A percentile compares a stretch with the other conserved stretches of the same genome.
Conservation (phyloP, 2,329 filamentous ascomycete species). For the Alternaria solani region DNA sequence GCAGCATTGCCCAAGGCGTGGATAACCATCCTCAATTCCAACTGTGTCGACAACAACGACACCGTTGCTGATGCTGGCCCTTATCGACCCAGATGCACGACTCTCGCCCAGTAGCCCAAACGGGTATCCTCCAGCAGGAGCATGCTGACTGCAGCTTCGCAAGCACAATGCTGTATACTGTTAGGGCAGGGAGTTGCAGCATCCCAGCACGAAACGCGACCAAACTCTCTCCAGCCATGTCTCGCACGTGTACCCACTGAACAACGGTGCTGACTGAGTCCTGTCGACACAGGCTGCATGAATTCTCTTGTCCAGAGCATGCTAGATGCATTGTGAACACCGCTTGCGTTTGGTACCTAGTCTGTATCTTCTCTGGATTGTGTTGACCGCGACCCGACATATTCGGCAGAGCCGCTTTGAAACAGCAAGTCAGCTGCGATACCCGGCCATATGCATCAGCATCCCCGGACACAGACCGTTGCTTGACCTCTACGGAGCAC, state of each 20-base stretch:
- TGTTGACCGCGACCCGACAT: background rate
- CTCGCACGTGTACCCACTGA: background rate
- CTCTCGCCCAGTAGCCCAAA: background rate
- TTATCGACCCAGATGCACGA: background rate
- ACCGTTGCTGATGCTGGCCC: background rate
- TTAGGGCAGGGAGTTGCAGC: background rate
- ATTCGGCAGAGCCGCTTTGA: background rate
- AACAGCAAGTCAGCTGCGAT: background rate
- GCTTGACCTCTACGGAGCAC: background rate
- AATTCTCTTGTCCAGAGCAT: background rate
- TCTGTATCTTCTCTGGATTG: background rate
- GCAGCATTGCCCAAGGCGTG: background rate
- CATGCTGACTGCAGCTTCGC: background rate
- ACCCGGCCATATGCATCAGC: background rate
- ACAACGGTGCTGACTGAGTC: background rate
- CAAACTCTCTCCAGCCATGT: background rate
- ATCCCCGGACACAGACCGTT: background rate
- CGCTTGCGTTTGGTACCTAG: background rate
- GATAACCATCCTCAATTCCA: background rate
- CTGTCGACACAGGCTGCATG: background rate
- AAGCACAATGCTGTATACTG: background rate
- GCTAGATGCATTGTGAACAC: background rate
- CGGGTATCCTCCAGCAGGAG: background rate
- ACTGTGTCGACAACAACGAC: background rate
- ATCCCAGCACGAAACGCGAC: background rate